Base-by-base conservation (phyloP, 2,329 filamentous ascomycete genomes). In the Helotiales sp. region DNA sequence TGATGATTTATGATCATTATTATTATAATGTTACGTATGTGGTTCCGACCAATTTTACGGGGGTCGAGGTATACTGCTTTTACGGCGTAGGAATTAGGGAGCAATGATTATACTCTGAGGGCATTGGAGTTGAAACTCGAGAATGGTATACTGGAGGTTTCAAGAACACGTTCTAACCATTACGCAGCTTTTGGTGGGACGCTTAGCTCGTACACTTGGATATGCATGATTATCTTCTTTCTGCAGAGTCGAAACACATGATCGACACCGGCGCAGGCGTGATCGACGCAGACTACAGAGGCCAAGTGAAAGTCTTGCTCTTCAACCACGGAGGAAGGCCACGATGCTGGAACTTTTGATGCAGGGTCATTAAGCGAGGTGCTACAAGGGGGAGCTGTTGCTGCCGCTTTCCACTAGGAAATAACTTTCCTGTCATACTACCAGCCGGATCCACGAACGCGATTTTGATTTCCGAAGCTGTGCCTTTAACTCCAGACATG, bases 171-270 rank as follows among this genome's bases (percentile, higher is more conserved):
- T 78, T 57, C 63, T 68, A 48, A 68, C 65, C 47, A 24, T 48
- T 4, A 19, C 57, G 31, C 71, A 96, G 95, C 90, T 58, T 91
- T 92, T 71, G 93, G 95, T 62, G 93, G 91, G 57, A 99, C 95
- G 6, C 81, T 99, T 59, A 98, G 93, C 74, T 99, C 95, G 17
- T 99, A 99, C 72, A 97, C 95, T 22, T 99, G 95, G 95, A 98
- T 98, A 71, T 99, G 95, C 74, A 85, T 99, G 81, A 96, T 98
- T 65, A 89, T 99, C 71, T 96, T 92, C 66, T 99, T 98, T 70
- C 81, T 99, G 25, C 95, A 99, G 75, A 89, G 91, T 52, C 86
- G 92, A 67, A 82, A 88, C 59, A 90, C 91, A 95, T 93, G 76
- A 98, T 99, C 73, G 92, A 97, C 74, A 95, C 90, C 0, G 92